These are phyloP conservation scores for Barnettozyma siamensis DNA, from an alignment of 805 yeast species.

Conservation along the genomic window DNA sequence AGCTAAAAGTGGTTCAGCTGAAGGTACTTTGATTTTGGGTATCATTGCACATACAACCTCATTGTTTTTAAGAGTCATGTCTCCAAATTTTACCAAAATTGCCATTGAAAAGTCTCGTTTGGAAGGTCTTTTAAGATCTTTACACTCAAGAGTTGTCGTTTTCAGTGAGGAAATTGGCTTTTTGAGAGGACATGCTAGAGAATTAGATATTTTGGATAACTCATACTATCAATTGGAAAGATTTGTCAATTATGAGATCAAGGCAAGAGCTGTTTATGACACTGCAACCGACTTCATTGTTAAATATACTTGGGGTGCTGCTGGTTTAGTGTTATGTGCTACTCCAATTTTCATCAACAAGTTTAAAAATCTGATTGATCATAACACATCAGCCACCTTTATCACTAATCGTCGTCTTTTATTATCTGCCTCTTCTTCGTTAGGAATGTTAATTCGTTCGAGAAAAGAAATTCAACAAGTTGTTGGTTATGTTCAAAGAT, in stretches of 20 bases:
- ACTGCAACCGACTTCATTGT: constrained; percentile 83
- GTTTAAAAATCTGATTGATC: constrained; percentile 33
- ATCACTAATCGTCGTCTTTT: constrained; percentile 83
- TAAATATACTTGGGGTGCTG: constrained; percentile 94
- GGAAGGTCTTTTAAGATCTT: constrained; percentile 79
- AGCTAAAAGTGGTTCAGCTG: constrained; percentile 44
- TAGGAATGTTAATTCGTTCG: constrained; percentile 80
- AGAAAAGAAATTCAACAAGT: constrained; percentile 80
- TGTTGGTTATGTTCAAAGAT: constrained; percentile 74
- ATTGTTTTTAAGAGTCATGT: constrained; percentile 60
- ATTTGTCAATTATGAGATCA: constrained; percentile 68
- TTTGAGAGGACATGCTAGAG: constrained; percentile 74
- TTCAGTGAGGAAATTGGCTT: constrained; percentile 86
- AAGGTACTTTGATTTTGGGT: constrained; percentile 74
- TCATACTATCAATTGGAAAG: constrained; percentile 77
- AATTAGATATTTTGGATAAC: constrained; percentile 68
- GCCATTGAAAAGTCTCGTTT: constrained; percentile 70
- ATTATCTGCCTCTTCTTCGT: constrained; percentile 78
- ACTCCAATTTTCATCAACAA: constrained; percentile 75
- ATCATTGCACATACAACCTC: constrained; percentile 78
- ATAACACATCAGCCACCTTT: constrained; percentile 67
- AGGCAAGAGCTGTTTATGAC: constrained; percentile 74
- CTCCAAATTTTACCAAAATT: constrained; percentile 85
- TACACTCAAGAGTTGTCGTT: constrained; percentile 74
- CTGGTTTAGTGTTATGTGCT: constrained; percentile 82